Conservation (phyloP, 2,329 filamentous ascomycete species). For the Akanthomyces lecanii region DNA sequence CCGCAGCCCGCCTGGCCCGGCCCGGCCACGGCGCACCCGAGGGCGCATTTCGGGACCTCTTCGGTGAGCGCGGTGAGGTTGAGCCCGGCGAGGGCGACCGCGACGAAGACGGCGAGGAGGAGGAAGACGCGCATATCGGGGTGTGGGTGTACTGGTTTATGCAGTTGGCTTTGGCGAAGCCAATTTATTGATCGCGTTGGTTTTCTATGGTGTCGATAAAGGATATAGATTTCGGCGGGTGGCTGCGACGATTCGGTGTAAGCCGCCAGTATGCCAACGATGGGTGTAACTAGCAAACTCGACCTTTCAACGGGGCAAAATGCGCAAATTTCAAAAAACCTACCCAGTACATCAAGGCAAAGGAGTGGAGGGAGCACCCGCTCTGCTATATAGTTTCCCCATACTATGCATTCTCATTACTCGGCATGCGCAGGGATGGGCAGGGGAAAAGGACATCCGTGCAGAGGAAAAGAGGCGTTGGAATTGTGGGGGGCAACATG, state of each 20-base stretch:
- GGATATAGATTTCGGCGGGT: not conserved
- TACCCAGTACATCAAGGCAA: not conserved
- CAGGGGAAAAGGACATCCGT: not conserved
- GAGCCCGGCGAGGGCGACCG: constrained; percentile 25
- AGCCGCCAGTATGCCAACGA: not conserved
- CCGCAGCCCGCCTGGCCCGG: constrained; percentile 32
- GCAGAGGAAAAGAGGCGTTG: constrained; percentile 4
- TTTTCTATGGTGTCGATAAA: not conserved
- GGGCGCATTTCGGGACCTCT: constrained; percentile 37
- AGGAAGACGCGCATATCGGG: constrained; percentile 20
- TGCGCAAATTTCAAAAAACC: no score
- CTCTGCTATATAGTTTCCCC: not conserved
- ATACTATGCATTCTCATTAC: not conserved
- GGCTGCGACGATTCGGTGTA: not conserved
- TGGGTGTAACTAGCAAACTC: no score
- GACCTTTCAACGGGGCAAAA: no score
- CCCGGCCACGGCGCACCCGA: constrained; percentile 32
- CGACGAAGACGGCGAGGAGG: constrained; percentile 25
- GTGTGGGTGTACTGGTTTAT: no score
- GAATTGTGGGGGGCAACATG: constrained; percentile 1
- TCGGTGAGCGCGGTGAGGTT: constrained; percentile 19
- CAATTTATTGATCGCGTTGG: no score
- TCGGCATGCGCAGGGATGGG: not conserved
- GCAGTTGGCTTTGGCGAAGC: not conserved
- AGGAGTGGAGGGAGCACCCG: not conserved